These are phyloP conservation scores for Cyberlindnera mississippiensis DNA, from an alignment of 805 yeast genomes.

Conservation along the genomic window DNA sequence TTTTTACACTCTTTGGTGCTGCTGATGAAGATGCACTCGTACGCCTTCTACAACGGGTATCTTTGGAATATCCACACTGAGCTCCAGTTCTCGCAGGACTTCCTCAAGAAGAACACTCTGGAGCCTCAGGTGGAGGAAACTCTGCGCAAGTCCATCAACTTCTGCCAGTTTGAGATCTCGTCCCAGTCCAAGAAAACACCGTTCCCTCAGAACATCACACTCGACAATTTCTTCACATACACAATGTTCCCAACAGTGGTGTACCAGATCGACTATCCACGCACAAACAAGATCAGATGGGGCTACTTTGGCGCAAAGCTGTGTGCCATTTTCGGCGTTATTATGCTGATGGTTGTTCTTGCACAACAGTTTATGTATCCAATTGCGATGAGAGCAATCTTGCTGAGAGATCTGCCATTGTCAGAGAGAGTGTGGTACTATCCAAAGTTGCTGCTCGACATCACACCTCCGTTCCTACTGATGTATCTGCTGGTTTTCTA, in stretches of 20 bases:
- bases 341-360: conserved; percentile 72
- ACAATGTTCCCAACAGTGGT: conserved; percentile 89
- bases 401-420: conserved; percentile 48
- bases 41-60: conserved; percentile 88
- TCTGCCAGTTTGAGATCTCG: conserved; percentile 69
- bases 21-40: conserved; percentile 94
- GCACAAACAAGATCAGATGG: conserved; percentile 69
- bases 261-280: conserved; percentile 77
- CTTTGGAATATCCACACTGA: conserved; percentile 64
- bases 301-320: conserved; percentile 62
- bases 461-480: conserved; percentile 75
- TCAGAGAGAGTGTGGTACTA: conserved; percentile 41
- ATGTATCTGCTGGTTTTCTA: conserved; percentile 78
- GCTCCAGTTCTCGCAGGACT: conserved; percentile 43
- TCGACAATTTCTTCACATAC: conserved; percentile 65
- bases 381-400: conserved; percentile 54
- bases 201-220: conserved; percentile 73
- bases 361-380: conserved; percentile 80
- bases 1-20: conserved; percentile 81
- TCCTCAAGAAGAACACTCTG: conserved; percentile 35
- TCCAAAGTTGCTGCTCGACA: conserved; percentile 60
- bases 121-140: conserved; percentile 30
- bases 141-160: conserved; percentile 47
- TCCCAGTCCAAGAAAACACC: conserved; percentile 42
- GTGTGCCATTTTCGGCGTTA: conserved; percentile 82